These are phyloP conservation scores for Ascochyta koolunga DNA, from an alignment of 2,329 filamentous ascomycete species.

Conservation along the genomic window DNA sequence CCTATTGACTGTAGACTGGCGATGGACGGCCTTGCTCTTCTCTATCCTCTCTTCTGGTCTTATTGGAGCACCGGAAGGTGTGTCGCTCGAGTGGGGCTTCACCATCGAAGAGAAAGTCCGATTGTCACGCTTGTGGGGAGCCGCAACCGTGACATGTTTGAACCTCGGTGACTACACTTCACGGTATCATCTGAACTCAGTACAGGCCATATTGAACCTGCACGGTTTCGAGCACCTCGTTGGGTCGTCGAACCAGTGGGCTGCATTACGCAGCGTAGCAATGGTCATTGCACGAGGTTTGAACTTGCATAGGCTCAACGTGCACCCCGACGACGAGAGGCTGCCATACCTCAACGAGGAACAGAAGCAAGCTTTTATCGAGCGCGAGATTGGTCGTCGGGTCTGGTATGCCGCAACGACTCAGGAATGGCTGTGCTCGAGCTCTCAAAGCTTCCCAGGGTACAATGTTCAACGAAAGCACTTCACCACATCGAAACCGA, in stretches of 20 bases:
- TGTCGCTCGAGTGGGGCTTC: conserved; percentile 54
- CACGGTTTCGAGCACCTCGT: conserved; percentile 59
- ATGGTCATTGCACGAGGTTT: conserved; percentile 56
- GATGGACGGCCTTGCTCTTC: conserved; percentile 53
- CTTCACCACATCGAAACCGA: conserved; percentile 43
- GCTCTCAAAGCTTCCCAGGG: conserved; percentile 49
- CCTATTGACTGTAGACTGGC: conserved; percentile 35
- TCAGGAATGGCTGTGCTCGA: conserved; percentile 53
- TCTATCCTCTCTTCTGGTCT: conserved; percentile 53
- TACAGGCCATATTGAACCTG: conserved; percentile 56
- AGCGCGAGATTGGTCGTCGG: conserved; percentile 49
- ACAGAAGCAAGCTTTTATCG: conserved; percentile 36
- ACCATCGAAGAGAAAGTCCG: conserved; percentile 48
- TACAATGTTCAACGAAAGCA: conserved; percentile 43
- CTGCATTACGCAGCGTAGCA: conserved; percentile 53
- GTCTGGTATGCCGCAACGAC: conserved; percentile 49
- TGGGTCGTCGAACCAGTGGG: conserved; percentile 56
- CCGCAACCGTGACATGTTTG: conserved; percentile 53
- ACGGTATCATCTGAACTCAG: conserved; percentile 41
- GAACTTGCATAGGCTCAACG: conserved; percentile 49
- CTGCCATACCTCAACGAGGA: conserved; percentile 21
- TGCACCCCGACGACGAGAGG: conserved; percentile 36
- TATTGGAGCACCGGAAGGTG: conserved; percentile 47
- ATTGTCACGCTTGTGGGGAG: conserved; percentile 55
- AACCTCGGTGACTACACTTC: conserved; percentile 56